phyloP scores from a whole-genome alignment of 352 stramenopile genomes.

The Blastocystis sp. region DNA sequence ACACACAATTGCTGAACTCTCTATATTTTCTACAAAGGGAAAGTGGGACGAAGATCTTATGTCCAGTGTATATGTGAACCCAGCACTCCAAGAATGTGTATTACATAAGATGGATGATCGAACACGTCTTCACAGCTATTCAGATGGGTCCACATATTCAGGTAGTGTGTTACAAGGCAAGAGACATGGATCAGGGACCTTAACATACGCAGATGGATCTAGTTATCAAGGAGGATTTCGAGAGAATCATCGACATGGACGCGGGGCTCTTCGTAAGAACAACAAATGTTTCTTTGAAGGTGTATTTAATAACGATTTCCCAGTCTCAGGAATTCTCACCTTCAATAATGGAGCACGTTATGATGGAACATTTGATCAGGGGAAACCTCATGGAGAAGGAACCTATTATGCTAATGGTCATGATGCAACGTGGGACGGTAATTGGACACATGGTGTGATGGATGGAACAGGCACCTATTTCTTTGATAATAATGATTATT shows the following conservation, averaged over 20 bases:
- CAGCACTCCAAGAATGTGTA: neutral
- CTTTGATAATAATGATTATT: slow-evolving; percentile 56
- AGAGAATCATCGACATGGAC: neutral
- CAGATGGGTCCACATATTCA: neutral
- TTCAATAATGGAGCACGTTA: slow-evolving; percentile 44
- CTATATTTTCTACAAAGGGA: neutral
- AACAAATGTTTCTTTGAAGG: slow-evolving; percentile 9
- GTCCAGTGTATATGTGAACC: neutral
- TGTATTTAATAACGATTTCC: neutral
- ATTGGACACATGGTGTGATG: neutral
- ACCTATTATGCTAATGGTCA: slow-evolving; percentile 22
- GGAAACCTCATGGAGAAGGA: slow-evolving; percentile 19
- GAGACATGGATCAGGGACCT: neutral
- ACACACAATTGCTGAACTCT: neutral
- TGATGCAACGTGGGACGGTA: slow-evolving; percentile 5
- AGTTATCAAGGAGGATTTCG: slow-evolving; percentile 11
- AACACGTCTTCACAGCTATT: neutral
- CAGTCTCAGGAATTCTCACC: slow-evolving; percentile 17
- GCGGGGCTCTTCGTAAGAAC: neutral
- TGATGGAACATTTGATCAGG: neutral
- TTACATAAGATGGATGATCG: neutral
- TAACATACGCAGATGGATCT: slow-evolving; percentile 22
- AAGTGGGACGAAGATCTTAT: slow-evolving; percentile 20
- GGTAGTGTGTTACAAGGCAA: neutral
- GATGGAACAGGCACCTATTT: slow-evolving; percentile 22